These are phyloP conservation scores for Eucalyptus regnans DNA, from an alignment of 345 rosid species.

Conservation along the genomic window DNA sequence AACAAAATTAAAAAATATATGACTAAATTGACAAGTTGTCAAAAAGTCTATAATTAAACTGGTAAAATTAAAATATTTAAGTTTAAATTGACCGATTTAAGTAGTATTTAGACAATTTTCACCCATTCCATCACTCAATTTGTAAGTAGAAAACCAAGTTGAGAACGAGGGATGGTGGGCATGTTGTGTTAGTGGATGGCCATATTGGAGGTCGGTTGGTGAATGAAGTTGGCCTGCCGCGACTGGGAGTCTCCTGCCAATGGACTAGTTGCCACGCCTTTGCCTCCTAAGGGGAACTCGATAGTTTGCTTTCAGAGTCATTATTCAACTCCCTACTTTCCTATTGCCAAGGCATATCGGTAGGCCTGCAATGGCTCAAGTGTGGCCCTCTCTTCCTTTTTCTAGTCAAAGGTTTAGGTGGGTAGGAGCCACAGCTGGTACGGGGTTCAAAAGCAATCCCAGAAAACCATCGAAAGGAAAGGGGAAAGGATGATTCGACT, in stretches of 20 bases:
- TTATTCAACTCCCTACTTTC: background rate
- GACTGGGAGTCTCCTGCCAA: background rate
- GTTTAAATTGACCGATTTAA: no score
- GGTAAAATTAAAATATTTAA: fast-evolving
- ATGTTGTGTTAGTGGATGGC: background rate
- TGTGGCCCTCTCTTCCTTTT: background rate
- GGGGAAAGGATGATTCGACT: background rate
- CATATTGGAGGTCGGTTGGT: background rate
- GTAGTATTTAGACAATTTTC: no score
- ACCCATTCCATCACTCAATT: background rate
- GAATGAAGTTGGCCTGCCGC: background rate
- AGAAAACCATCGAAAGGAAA: background rate
- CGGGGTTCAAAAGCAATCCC: background rate
- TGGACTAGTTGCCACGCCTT: background rate
- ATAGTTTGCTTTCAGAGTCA: background rate
- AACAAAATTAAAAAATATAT: no score
- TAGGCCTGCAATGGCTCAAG: background rate
- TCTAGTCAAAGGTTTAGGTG: background rate
- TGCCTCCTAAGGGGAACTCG: background rate
- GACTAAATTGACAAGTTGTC: background rate
- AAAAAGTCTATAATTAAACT: fast-evolving
- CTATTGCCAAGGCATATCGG: background rate
- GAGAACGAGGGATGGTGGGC: background rate
- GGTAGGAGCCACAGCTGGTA: background rate
- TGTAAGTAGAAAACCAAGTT: background rate